Conservation (phyloP, 2,329 filamentous ascomycete genomes). For the Fusarium temperatum region DNA sequence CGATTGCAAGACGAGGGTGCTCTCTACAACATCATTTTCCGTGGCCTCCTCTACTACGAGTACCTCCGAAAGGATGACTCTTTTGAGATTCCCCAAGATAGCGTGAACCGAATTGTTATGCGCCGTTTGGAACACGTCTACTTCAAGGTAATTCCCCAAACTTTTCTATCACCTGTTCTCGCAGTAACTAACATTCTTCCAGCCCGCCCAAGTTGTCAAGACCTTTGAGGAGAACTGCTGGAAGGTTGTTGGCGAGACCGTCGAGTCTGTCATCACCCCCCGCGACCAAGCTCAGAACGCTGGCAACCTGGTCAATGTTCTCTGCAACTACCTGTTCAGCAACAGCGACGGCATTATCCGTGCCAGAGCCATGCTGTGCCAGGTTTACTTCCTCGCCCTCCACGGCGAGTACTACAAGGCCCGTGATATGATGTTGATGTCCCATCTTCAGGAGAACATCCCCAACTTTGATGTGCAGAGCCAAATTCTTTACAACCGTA, state of each 20-base stretch:
- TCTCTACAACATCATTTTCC: conserved; percentile 92
- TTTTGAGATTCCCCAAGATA: conserved; percentile 82
- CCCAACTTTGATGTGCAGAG: conserved; percentile 95
- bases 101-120: conserved; percentile 91
- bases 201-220: conserved; percentile 89
- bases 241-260: conserved; percentile 75
- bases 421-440: conserved; percentile 99
- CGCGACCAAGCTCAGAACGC: conserved; percentile 75
- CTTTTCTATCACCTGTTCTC: conserved; percentile 64
- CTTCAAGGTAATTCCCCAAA: conserved; percentile 88
- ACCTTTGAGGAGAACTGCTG: conserved; percentile 95
- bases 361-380: conserved; percentile 95
- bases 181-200: conserved; percentile 16
- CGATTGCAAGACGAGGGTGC: conserved; percentile 88
- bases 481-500: conserved; percentile 98
- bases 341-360: conserved; percentile 96
- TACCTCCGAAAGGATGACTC: conserved; percentile 74
- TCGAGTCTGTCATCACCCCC: conserved; percentile 84
- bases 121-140: conserved; percentile 96
- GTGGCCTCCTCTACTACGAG: conserved; percentile 89
- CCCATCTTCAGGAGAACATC: conserved; percentile 97
- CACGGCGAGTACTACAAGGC: conserved; percentile 98
- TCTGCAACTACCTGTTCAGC: conserved; percentile 95
- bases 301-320: conserved; percentile 78
- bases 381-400: conserved; percentile 97